Evolutionary conservation across 345 rosid species (phyloP).

Genomic region (Cochlearia excelsa): DNA sequence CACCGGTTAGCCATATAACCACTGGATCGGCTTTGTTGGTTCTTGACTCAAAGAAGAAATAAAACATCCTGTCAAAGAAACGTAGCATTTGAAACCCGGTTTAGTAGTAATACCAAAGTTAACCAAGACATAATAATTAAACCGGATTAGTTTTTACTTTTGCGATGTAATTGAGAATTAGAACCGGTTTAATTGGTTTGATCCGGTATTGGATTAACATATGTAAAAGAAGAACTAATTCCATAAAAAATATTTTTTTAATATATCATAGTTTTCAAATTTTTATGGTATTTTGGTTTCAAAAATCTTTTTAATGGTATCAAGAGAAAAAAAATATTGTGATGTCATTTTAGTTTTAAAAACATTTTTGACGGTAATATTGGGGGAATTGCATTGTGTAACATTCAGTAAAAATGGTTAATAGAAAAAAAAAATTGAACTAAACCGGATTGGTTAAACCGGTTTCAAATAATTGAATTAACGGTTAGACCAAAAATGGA

Average conservation of each 20-base stretch:
- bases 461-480: background rate
- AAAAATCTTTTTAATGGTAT: too few relatives aligned
- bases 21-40: slow-evolving; percentile 65
- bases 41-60: slow-evolving; percentile 78
- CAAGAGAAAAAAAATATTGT: too few relatives aligned
- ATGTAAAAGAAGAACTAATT: too few relatives aligned
- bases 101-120: background rate
- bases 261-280: too few relatives aligned
- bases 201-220: too few relatives aligned
- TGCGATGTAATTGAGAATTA: background rate
- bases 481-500: slow-evolving; percentile 3
- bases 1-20: slow-evolving; percentile 94
- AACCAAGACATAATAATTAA: background rate
- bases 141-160: background rate
- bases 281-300: too few relatives aligned
- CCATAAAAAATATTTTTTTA: too few relatives aligned
- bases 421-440: background rate
- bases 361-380: too few relatives aligned
- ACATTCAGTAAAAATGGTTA: too few relatives aligned
- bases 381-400: too few relatives aligned
- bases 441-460: slow-evolving; percentile 10
- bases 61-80: slow-evolving; percentile 61
- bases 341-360: too few relatives aligned
- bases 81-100: slow-evolving; percentile 7
- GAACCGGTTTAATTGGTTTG: too few relatives aligned